These are phyloP conservation scores for Geotrichum phurueaensis DNA, from an alignment of 1,139 yeast genomes.

Conservation along the genomic window DNA sequence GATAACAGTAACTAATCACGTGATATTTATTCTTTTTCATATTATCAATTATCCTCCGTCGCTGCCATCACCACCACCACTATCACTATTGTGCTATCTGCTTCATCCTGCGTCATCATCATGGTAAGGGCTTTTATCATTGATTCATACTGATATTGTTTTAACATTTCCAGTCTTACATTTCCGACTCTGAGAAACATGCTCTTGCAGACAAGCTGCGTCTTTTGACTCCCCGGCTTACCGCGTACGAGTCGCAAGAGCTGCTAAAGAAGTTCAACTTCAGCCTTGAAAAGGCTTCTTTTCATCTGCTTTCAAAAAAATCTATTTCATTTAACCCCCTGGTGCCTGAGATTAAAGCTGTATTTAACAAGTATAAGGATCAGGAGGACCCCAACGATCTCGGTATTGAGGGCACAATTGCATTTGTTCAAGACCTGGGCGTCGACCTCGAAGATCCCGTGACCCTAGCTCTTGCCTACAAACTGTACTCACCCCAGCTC, in stretches of 20 bases:
- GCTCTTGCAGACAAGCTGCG: background rate
- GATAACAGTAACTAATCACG: background rate
- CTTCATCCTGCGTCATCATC: background rate
- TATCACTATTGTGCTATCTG: background rate
- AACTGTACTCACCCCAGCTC: constrained; percentile 57
- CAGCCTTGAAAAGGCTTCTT: constrained; percentile 65
- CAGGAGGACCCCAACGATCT: constrained; percentile 33
- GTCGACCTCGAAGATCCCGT: constrained; percentile 68
- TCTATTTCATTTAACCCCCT: background rate
- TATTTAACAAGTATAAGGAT: constrained; percentile 7
- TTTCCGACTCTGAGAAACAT: background rate
- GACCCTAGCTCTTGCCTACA: constrained; percentile 64
- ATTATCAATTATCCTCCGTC: background rate
- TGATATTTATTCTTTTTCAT: background rate
- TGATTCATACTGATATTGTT: background rate
- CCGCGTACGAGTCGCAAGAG: constrained; percentile 45
- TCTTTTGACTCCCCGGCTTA: background rate
- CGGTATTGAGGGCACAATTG: constrained; percentile 72
- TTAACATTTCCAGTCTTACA: background rate
- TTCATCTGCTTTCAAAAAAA: background rate
- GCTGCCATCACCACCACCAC: background rate
- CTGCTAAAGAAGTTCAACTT: constrained; percentile 69
- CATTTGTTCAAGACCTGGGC: constrained; percentile 58
- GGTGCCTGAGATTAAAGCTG: background rate
- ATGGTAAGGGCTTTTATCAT: background rate